A percentile compares a stretch with the other conserved stretches of the same genome.
Conservation (phyloP, 192 early-diverging fungal genomes). For the Rhizoclosmatium globosum region DNA sequence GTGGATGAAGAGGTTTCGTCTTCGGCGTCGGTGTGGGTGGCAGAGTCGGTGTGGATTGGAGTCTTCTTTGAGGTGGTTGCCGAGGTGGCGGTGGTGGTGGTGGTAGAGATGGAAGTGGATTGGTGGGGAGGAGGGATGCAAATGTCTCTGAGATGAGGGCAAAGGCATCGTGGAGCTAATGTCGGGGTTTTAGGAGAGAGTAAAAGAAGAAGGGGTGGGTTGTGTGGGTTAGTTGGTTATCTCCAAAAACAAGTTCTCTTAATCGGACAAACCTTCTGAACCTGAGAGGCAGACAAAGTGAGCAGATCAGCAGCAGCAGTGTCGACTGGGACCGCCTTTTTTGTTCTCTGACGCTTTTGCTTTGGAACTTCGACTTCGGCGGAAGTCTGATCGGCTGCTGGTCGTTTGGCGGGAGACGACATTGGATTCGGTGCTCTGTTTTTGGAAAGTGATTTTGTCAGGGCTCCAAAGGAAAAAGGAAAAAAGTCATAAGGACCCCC, state of each 20-base stretch:
- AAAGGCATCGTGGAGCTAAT: conserved; percentile 5
- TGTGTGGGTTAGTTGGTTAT: not conserved
- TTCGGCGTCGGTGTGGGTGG: too few species aligned
- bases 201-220: too few species aligned
- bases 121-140: not conserved
- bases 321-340: not conserved
- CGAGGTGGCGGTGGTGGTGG: not conserved
- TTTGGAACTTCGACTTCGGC: not conserved
- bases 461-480: not conserved
- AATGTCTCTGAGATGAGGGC: not conserved
- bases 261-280: not conserved
- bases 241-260: not conserved
- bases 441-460: not conserved
- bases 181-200: too few species aligned
- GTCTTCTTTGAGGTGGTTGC: not conserved
- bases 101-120: too few species aligned
- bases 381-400: not conserved
- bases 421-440: not conserved
- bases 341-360: not conserved
- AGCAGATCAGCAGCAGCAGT: not conserved
- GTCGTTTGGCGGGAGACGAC: not conserved
- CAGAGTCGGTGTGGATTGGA: not conserved
- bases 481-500: too few species aligned
- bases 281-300: not conserved
- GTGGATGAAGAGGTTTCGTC: too few species aligned